These are phyloP conservation scores for Saccharomyces jurei DNA, from an alignment of 805 yeast genomes.

Conservation along the genomic window DNA sequence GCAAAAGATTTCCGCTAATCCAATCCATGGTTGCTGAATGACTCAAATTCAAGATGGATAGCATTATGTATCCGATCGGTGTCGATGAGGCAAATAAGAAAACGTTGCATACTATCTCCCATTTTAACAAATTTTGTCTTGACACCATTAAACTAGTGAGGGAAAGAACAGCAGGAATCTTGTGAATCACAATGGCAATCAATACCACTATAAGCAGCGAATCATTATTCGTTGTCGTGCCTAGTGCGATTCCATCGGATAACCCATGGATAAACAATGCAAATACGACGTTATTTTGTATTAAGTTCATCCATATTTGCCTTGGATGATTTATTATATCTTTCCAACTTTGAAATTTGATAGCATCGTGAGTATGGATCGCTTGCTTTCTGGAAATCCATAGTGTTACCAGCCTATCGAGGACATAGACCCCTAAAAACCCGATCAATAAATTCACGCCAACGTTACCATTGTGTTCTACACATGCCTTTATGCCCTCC, in stretches of 20 bases:
- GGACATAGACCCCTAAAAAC: slow-evolving; percentile 38
- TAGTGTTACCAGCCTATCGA: slow-evolving; percentile 32
- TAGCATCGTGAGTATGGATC: slow-evolving; percentile 4
- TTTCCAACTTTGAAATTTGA: slow-evolving; percentile 9
- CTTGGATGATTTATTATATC: slow-evolving; percentile 18
- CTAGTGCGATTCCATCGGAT: slow-evolving; percentile 58
- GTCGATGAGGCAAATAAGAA: slow-evolving; percentile 30
- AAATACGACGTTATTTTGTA: slow-evolving; percentile 43
- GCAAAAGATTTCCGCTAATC: slow-evolving; percentile 26
- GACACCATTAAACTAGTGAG: slow-evolving; percentile 42
- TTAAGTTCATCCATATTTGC: slow-evolving; percentile 25
- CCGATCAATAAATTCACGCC: slow-evolving; percentile 46
- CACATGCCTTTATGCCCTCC: slow-evolving; percentile 43
- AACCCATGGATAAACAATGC: slow-evolving; percentile 53
- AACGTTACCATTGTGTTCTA: slow-evolving; percentile 29
- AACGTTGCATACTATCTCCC: slow-evolving; percentile 40
- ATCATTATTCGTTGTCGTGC: slow-evolving; percentile 40
- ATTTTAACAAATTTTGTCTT: slow-evolving; percentile 32
- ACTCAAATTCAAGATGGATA: slow-evolving; percentile 20
- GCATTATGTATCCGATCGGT: slow-evolving; percentile 26
- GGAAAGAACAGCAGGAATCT: slow-evolving; percentile 58
- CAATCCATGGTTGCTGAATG: slow-evolving; percentile 24
- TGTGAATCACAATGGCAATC: slow-evolving; percentile 53
- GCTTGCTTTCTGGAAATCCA: slow-evolving; percentile 4
- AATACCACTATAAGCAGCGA: slow-evolving; percentile 38